These are phyloP conservation scores for Sporothrix dimorphospora DNA, from an alignment of 2,329 filamentous ascomycete genomes.

Conservation along the genomic window DNA sequence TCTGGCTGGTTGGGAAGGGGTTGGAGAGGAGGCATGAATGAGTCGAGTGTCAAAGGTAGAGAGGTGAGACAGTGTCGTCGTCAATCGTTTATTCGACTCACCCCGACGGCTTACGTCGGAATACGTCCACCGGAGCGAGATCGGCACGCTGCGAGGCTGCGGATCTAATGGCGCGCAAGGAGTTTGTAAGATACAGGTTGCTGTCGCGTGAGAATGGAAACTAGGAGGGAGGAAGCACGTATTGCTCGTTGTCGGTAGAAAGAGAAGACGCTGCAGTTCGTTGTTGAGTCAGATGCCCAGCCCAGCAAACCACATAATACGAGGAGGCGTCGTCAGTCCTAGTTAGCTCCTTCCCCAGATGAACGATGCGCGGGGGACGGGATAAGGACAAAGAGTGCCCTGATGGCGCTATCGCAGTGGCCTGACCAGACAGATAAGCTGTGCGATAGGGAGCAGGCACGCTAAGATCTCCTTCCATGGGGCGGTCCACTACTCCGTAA, in stretches of 20 bases:
- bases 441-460: not conserved
- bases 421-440: not conserved
- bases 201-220: not conserved
- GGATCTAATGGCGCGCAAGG: not conserved
- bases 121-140: constrained; percentile 19
- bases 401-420: constrained; percentile 17
- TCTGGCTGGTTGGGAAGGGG: not conserved
- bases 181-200: not conserved
- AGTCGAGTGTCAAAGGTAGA: not conserved
- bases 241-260: not conserved
- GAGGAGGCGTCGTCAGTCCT: constrained; percentile 1
- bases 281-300: constrained; percentile 9
- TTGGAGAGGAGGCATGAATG: not conserved
- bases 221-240: no score
- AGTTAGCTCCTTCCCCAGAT: constrained; percentile 18
- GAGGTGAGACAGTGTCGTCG: not conserved
- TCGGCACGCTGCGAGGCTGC: constrained; percentile 15
- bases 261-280: not conserved
- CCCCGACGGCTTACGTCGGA: constrained; percentile 9
- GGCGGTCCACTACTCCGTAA: constrained; percentile 8
- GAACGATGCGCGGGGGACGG: not conserved
- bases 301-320: not conserved
- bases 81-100: not conserved
- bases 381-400: constrained; percentile 6
- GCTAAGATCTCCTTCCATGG: constrained; percentile 1